Evolutionary conservation across 2,329 filamentous ascomycete genomes (phyloP).

Genomic region (Corinectria fuckeliana): DNA sequence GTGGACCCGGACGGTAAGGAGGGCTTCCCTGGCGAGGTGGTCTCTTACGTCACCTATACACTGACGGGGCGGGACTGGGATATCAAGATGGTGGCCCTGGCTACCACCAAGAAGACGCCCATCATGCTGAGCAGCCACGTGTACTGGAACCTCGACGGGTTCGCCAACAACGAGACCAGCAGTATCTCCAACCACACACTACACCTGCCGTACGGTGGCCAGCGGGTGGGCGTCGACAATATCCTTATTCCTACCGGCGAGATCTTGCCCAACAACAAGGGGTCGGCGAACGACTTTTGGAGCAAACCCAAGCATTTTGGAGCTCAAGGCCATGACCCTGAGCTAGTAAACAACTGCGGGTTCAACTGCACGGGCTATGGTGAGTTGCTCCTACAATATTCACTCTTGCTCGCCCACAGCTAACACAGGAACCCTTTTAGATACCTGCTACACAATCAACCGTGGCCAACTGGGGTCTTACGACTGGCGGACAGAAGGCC

Average conservation of each 20-base stretch:
- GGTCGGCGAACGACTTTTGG: slow-evolving; percentile 83
- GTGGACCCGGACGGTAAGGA: slow-evolving; percentile 75
- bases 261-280: slow-evolving; percentile 71
- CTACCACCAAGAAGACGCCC: slow-evolving; percentile 77
- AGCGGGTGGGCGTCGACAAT: slow-evolving; percentile 71
- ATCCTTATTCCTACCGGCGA: slow-evolving; percentile 79
- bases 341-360: slow-evolving; percentile 77
- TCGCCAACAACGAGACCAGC: slow-evolving; percentile 73
- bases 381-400: slow-evolving; percentile 42
- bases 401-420: background rate
- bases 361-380: slow-evolving; percentile 85
- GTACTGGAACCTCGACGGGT: slow-evolving; percentile 87
- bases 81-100: slow-evolving; percentile 73
- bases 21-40: slow-evolving; percentile 80
- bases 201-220: slow-evolving; percentile 74
- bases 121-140: slow-evolving; percentile 79
- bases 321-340: slow-evolving; percentile 66
- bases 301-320: slow-evolving; percentile 81
- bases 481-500: slow-evolving; percentile 67
- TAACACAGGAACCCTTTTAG: slow-evolving; percentile 40
- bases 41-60: slow-evolving; percentile 77
- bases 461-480: slow-evolving; percentile 62
- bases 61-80: slow-evolving; percentile 72
- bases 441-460: slow-evolving; percentile 74
- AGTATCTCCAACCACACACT: slow-evolving; percentile 74